These are phyloP conservation scores for Hanseniaspora mollemarum DNA, from an alignment of 805 yeast genomes.

Conservation along the genomic window DNA sequence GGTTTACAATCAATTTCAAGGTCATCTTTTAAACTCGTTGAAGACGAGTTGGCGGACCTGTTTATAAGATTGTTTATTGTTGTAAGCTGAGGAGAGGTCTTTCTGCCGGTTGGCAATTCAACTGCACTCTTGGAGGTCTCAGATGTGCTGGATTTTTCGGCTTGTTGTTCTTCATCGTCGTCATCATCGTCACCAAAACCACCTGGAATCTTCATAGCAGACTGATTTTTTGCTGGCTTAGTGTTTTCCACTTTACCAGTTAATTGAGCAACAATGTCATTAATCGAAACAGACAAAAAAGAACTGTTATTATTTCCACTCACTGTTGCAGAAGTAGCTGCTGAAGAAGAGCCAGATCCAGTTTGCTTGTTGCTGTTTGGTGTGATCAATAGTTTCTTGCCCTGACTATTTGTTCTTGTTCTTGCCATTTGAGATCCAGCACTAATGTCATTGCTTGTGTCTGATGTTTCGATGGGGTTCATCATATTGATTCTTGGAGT, in stretches of 20 bases:
- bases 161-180: not conserved
- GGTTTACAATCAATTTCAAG: constrained; percentile 41
- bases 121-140: not conserved
- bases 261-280: constrained; percentile 10
- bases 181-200: constrained; percentile 10
- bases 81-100: not conserved
- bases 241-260: constrained; percentile 3
- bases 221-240: not conserved
- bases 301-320: constrained; percentile 4
- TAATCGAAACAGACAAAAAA: constrained; percentile 7
- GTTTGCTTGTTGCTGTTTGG: constrained; percentile 12
- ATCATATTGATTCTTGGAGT: constrained; percentile 36
- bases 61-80: constrained; percentile 4
- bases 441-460: not conserved
- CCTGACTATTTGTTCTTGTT: not conserved
- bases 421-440: not conserved
- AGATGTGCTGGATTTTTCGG: not conserved
- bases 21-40: constrained; percentile 30
- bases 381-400: constrained; percentile 8
- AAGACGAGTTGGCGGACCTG: not conserved
- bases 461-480: not conserved
- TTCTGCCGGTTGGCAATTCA: not conserved
- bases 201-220: constrained; percentile 5
- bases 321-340: constrained; percentile 8
- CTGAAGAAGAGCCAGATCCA: constrained; percentile 19